Evolutionary conservation across 2,329 filamentous ascomycete species (phyloP).

Genomic region (Leptographium wingfieldii): DNA sequence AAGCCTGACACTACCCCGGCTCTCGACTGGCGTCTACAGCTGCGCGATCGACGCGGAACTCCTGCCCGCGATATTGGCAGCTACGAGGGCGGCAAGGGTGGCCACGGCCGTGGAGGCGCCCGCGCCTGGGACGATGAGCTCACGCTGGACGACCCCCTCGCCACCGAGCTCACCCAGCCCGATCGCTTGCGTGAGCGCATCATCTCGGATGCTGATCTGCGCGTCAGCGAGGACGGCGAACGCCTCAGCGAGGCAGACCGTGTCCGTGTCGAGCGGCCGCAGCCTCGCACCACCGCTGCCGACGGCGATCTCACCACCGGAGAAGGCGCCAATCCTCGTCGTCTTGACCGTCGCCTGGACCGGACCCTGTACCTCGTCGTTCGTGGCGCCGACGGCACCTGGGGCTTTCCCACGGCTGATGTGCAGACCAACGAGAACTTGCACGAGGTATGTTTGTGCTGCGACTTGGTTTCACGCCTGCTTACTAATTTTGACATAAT

Average conservation of each 20-base stretch:
- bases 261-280: conserved; percentile 57
- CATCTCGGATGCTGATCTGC: conserved; percentile 60
- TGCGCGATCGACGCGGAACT: conserved; percentile 57
- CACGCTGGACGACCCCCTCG: conserved; percentile 57
- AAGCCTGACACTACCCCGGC: conserved; percentile 77
- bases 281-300: conserved; percentile 57
- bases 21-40: conserved; percentile 82
- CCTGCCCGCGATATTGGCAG: conserved; percentile 74
- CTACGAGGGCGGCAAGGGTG: conserved; percentile 45
- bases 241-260: conserved; percentile 44
- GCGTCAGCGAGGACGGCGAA: conserved; percentile 48
- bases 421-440: conserved; percentile 62
- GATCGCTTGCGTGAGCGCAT: conserved; percentile 55
- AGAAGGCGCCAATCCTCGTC: conserved; percentile 55
- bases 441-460: conserved; percentile 54
- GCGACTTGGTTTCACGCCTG: not conserved
- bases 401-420: conserved; percentile 69
- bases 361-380: conserved; percentile 82
- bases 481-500: not conserved
- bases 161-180: conserved; percentile 30
- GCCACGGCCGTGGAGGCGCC: conserved; percentile 21
- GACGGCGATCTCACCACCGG: conserved; percentile 67
- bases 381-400: conserved; percentile 54
- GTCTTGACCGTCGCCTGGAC: conserved; percentile 60
- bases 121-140: conserved; percentile 88